Evolutionary conservation across 305 asterid genomes (phyloP).

Genomic region (Solanum hybrid): DNA sequence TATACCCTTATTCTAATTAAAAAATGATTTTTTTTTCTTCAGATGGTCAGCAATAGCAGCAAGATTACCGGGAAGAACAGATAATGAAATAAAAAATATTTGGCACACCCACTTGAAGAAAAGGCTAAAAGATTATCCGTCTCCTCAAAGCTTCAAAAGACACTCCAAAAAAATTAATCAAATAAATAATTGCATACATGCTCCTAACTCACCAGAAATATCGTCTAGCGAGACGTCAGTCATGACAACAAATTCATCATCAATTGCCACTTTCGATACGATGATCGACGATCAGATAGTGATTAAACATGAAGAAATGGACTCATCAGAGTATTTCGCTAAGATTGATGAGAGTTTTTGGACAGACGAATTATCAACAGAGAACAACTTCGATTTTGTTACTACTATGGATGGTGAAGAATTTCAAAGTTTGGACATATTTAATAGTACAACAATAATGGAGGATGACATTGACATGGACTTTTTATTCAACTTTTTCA

Average conservation of each 20-base stretch:
- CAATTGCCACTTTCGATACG: accelerated
- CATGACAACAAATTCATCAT: not conserved
- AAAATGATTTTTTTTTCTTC: not conserved
- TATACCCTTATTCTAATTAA: not conserved
- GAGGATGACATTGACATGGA: conserved; percentile 57
- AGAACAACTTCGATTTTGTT: not conserved
- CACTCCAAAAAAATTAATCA: not conserved
- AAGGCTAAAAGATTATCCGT: not conserved
- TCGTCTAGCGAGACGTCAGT: not conserved
- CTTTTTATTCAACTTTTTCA: conserved; percentile 66
- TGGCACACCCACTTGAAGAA: conserved; percentile 31
- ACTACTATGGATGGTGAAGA: not conserved
- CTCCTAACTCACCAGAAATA: not conserved
- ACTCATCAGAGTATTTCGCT: not conserved
- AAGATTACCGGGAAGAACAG: conserved; percentile 22
- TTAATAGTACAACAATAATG: conserved; percentile 1
- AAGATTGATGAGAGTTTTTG: not conserved
- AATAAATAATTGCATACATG: not conserved
- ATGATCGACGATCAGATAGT: not conserved
- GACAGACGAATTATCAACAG: not conserved
- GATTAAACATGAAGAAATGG: not conserved
- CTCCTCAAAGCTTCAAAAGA: not conserved
- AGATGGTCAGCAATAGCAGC: conserved; percentile 33
- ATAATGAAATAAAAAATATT: conserved; percentile 27
- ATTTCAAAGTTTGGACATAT: conserved; percentile 5